Evolutionary conservation across 371 early-diverging fungal species (phyloP).

Genomic region (Paramicrosporidium saccamoebae): DNA sequence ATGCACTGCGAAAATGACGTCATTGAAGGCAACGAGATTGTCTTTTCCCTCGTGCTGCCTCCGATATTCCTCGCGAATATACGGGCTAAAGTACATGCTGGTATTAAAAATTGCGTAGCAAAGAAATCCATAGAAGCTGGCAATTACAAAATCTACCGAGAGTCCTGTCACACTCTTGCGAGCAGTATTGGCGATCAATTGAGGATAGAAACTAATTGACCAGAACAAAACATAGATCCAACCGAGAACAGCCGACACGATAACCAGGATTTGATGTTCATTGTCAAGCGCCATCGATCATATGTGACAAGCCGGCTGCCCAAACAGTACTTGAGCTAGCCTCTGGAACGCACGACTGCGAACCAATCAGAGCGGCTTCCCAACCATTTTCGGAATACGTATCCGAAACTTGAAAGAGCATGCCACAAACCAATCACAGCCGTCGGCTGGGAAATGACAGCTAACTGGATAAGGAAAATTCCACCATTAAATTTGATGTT

Average conservation of each 20-base stretch:
- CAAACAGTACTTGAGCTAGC: too few species aligned
- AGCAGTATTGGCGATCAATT: constrained; percentile 20
- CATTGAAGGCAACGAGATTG: constrained; percentile 44
- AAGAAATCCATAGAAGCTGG: constrained; percentile 48
- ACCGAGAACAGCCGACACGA: constrained; percentile 6
- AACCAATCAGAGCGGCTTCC: too few species aligned
- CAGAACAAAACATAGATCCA: constrained; percentile 37
- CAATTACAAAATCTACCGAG: constrained; percentile 54
- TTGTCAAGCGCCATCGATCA: too few species aligned
- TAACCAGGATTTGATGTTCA: too few species aligned
- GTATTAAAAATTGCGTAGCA: constrained; percentile 52
- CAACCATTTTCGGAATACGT: too few species aligned
- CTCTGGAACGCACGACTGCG: too few species aligned
- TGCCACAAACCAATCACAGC: too few species aligned
- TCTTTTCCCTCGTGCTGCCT: constrained; percentile 21
- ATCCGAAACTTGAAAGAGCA: too few species aligned
- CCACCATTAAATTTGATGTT: too few species aligned
- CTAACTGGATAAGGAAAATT: too few species aligned
- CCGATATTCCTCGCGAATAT: constrained; percentile 34
- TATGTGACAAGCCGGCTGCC: too few species aligned
- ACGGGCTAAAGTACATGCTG: constrained; percentile 20
- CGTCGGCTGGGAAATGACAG: too few species aligned
- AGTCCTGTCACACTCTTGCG: constrained; percentile 46
- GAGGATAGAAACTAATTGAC: constrained; percentile 37
- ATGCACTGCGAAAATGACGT: constrained; percentile 56